Evolutionary conservation across 1,139 yeast species (phyloP), one percentile per base, ranked within the genome.

Genomic region (Blastobotrys apis): DNA sequence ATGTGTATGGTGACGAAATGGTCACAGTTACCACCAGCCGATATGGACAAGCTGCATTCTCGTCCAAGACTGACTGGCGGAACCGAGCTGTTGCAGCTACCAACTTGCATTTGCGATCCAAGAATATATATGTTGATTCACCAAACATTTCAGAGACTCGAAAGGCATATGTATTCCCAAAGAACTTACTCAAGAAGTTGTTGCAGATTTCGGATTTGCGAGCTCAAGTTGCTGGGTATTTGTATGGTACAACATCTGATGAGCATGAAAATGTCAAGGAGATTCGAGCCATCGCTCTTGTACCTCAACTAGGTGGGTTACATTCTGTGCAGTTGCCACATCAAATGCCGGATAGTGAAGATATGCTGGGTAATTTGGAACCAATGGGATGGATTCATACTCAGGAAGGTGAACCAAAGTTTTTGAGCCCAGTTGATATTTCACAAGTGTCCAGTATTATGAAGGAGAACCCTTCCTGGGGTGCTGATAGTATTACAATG

Each of bases 1-100:
- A 88, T 60, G 95, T 87, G 2, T 97, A 90, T 58, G 99, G 99
- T 31, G 98, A 92, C 60, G 94, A 90, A 57, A 90, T 94, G 58
- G 82, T 84, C 32, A 94, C 95, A 0, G 95, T 92, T 17, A 88
- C 97, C 0, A 88, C 98, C 0, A 80, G 94, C 17, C 80, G 80
- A 53, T 90, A 85, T 60, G 98, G 88, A 59, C 94, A 87, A 55
- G 83, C 80, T 68, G 68, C 82, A 2, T 92, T 92, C 60, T 74
- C 81, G 34, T 86, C 97, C 2, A 82, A 81, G 61, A 81, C 88
- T 33, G 96, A 90, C 60, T 92, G 99, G 99, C 75, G 97, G 55
- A 75, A 75, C 47, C 70, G 95, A 35, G 97, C 97, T 0, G 77
- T 94, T 46, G 81, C 94, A 1, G 76, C 94, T 0, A 75, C 85